Evolutionary conservation across 1,284 basidiomycete species (phyloP).

Genomic region (Xanthoconium separans): DNA sequence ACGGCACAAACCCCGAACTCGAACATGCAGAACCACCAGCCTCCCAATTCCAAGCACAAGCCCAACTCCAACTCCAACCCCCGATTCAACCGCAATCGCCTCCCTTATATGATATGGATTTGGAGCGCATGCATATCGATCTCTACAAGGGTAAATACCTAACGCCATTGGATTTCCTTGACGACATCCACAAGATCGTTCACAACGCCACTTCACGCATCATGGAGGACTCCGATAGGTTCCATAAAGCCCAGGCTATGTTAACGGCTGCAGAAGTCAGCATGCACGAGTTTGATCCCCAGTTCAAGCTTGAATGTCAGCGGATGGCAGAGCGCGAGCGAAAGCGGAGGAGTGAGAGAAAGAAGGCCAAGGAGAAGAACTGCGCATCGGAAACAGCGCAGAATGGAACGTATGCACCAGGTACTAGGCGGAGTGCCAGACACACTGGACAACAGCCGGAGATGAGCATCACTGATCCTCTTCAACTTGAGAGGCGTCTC

Average conservation of each 20-base stretch:
- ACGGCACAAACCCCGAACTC: constrained; percentile 29
- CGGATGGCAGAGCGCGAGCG: constrained; percentile 83
- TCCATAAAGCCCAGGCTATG: constrained; percentile 88
- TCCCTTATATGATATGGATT: constrained; percentile 75
- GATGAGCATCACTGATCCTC: constrained; percentile 66
- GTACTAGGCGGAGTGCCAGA: constrained; percentile 64
- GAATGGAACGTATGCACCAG: constrained; percentile 37
- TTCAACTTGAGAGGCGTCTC: constrained; percentile 65
- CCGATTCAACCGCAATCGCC: constrained; percentile 13
- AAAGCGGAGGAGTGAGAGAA: constrained; percentile 61
- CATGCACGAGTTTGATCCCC: constrained; percentile 85
- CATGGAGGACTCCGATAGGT: constrained; percentile 71
- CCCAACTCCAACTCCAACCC: constrained; percentile 20
- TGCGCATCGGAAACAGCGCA: constrained; percentile 24
- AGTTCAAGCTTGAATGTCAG: constrained; percentile 83
- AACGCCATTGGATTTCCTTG: constrained; percentile 84
- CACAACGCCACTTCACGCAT: constrained; percentile 75
- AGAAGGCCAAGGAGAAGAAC: constrained; percentile 44
- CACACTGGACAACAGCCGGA: constrained; percentile 72
- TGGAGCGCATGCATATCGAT: constrained; percentile 88
- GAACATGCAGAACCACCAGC: constrained; percentile 18
- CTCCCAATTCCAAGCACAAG: constrained; percentile 37
- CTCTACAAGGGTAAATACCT: constrained; percentile 88
- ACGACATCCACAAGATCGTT: constrained; percentile 87
- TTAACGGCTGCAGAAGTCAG: constrained; percentile 84